Evolutionary conservation across 768 basidiomycete species (phyloP).

Genomic region (Termitomyces sp.): DNA sequence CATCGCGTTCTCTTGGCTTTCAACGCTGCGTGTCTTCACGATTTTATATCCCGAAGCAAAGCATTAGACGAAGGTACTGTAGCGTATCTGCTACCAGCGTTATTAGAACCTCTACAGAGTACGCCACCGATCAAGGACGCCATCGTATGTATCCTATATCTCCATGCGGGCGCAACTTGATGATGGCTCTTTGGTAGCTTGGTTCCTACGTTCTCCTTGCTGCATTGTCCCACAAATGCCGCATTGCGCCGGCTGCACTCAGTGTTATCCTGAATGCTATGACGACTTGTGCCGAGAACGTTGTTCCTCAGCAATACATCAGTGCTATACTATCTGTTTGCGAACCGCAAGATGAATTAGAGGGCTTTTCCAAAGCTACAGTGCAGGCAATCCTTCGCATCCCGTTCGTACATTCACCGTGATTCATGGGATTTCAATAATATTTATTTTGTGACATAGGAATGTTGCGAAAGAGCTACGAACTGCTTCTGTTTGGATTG

Average conservation of each 20-base stretch:
- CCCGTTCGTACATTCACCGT: constrained; percentile 34
- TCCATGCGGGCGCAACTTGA: not conserved
- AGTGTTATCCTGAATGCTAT: constrained; percentile 54
- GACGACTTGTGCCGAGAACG: constrained; percentile 40
- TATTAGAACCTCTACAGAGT: constrained; percentile 52
- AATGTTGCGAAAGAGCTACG: constrained; percentile 42
- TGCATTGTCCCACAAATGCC: constrained; percentile 61
- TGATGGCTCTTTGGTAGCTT: constrained; percentile 38
- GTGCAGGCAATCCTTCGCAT: constrained; percentile 39
- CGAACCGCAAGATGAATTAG: constrained; percentile 53
- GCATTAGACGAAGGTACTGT: constrained; percentile 60
- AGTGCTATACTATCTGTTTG: constrained; percentile 64
- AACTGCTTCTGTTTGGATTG: constrained; percentile 39
- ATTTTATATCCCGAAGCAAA: constrained; percentile 63
- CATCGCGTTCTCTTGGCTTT: constrained; percentile 79
- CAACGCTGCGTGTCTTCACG: constrained; percentile 74
- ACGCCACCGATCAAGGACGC: constrained; percentile 42
- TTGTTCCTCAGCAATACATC: constrained; percentile 54
- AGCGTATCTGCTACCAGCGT: constrained; percentile 59
- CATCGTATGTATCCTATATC: constrained; percentile 35
- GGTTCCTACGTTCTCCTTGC: constrained; percentile 72
- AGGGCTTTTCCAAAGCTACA: constrained; percentile 37
- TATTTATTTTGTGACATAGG: constrained; percentile 22
- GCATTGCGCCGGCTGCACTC: constrained; percentile 53
- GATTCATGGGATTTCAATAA: not conserved